phyloP scores from a whole-genome alignment of 2,329 filamentous ascomycete species.

The Penicillium rolfsii region DNA sequence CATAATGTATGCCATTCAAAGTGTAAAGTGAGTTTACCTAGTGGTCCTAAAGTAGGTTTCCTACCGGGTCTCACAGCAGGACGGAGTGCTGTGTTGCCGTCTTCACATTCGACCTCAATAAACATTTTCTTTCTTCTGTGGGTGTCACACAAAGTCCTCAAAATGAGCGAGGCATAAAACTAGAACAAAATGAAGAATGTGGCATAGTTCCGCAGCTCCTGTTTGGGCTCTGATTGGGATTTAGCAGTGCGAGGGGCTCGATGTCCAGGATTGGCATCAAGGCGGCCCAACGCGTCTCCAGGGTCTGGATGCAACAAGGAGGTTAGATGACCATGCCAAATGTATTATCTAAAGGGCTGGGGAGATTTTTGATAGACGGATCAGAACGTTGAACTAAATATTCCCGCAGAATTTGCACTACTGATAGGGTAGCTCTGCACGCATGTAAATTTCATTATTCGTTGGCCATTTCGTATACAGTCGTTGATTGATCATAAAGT shows the following conservation, averaged over 20 bases:
- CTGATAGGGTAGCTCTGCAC: background rate
- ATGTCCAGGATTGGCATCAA: conserved; percentile 1
- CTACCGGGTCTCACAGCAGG: conserved; percentile 24
- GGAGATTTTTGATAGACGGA: background rate
- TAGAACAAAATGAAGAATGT: conserved; percentile 5
- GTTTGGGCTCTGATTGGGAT: conserved; percentile 4
- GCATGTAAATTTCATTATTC: background rate
- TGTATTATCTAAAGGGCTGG: conserved; percentile 4
- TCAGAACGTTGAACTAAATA: background rate
- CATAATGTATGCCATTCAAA: conserved; percentile 16
- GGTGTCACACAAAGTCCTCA: conserved; percentile 18
- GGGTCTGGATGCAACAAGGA: conserved; percentile 11
- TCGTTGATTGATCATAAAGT: background rate
- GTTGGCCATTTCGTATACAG: background rate
- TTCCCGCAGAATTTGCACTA: background rate
- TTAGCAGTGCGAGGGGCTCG: conserved; percentile 2
- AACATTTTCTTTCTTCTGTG: background rate
- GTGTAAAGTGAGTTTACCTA: conserved; percentile 9
- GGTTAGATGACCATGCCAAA: background rate
- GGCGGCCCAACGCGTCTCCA: background rate
- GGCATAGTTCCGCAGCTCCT: conserved; percentile 22
- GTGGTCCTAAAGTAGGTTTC: background rate
- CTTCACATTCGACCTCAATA: conserved; percentile 24
- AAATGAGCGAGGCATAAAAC: conserved; percentile 3
- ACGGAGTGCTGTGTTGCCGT: conserved; percentile 23